Evolutionary conservation across 768 basidiomycete genomes (phyloP).

Genomic region (Serendipita sp.): DNA sequence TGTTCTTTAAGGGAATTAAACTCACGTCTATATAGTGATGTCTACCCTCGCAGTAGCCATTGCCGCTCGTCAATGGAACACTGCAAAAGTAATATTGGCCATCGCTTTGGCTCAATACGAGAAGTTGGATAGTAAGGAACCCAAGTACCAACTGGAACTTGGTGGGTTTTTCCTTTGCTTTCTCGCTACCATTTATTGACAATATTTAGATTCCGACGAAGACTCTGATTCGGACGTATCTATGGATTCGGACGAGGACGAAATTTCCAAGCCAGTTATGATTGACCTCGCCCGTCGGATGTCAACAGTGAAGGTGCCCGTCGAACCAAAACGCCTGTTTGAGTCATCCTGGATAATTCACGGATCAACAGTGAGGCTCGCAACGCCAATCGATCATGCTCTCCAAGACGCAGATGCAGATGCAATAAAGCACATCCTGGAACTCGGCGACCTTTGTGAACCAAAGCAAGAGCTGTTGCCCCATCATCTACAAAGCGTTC

Average conservation of each 20-base stretch:
- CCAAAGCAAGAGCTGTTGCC: slow-evolving; percentile 18
- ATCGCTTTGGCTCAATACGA: slow-evolving; percentile 38
- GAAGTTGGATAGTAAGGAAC: slow-evolving; percentile 22
- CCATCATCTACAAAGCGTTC: slow-evolving; percentile 17
- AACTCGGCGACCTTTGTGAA: slow-evolving; percentile 16
- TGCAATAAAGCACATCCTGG: slow-evolving; percentile 31
- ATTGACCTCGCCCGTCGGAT: slow-evolving; percentile 36
- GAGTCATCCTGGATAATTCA: not conserved
- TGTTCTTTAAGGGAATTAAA: not conserved
- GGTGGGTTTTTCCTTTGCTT: slow-evolving; percentile 15
- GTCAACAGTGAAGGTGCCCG: slow-evolving; percentile 26
- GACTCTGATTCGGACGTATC: slow-evolving; percentile 14
- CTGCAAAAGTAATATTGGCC: slow-evolving; percentile 40
- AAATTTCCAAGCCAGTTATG: slow-evolving; percentile 19
- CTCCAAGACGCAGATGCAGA: slow-evolving; percentile 33
- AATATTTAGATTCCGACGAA: slow-evolving; percentile 21
- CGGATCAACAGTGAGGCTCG: slow-evolving; percentile 16
- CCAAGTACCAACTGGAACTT: slow-evolving; percentile 19
- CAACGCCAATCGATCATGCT: slow-evolving; percentile 15
- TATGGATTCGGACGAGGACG: slow-evolving; percentile 13
- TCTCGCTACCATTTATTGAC: not conserved
- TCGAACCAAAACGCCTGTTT: slow-evolving; percentile 26
- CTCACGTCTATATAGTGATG: slow-evolving; percentile 31
- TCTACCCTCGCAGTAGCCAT: slow-evolving; percentile 24
- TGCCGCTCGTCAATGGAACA: slow-evolving; percentile 34